These are phyloP conservation scores for Davidsoniella virescens DNA, from an alignment of 2,329 filamentous ascomycete species.

Conservation along the genomic window DNA sequence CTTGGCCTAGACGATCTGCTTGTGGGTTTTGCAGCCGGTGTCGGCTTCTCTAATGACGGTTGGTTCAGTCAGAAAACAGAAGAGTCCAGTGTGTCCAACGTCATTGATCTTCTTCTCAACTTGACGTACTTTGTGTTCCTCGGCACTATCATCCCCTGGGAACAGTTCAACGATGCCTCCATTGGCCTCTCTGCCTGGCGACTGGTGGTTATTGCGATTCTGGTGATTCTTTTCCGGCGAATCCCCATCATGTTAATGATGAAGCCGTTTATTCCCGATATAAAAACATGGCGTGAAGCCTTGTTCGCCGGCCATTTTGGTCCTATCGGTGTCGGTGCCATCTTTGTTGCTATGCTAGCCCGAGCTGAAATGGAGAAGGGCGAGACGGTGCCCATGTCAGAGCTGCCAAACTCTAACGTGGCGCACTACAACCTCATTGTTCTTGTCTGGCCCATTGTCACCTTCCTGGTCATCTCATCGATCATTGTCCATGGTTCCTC, in stretches of 20 bases:
- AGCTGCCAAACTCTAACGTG: slow-evolving; percentile 36
- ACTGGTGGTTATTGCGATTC: slow-evolving; percentile 78
- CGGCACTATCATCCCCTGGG: slow-evolving; percentile 93
- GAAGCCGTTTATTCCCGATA: slow-evolving; percentile 86
- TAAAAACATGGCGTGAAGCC: slow-evolving; percentile 96
- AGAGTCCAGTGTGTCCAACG: slow-evolving; percentile 96
- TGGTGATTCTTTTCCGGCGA: slow-evolving; percentile 89
- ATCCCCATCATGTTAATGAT: slow-evolving; percentile 86
- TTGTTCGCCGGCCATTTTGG: slow-evolving; percentile 95
- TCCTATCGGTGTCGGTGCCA: slow-evolving; percentile 89
- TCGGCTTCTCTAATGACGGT: slow-evolving; percentile 98
- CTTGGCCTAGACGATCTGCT: slow-evolving; percentile 86
- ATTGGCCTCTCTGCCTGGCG: slow-evolving; percentile 75
- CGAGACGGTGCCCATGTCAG: slow-evolving; percentile 54
- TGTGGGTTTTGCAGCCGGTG: slow-evolving; percentile 84
- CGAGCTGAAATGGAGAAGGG: slow-evolving; percentile 76
- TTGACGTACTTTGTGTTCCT: slow-evolving; percentile 97
- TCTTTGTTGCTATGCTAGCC: slow-evolving; percentile 86
- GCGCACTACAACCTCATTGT: slow-evolving; percentile 56
- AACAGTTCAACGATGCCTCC: slow-evolving; percentile 61
- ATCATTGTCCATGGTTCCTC: slow-evolving; percentile 97
- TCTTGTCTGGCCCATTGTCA: slow-evolving; percentile 88
- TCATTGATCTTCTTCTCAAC: slow-evolving; percentile 93
- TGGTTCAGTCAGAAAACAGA: slow-evolving; percentile 99
- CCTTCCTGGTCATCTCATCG: slow-evolving; percentile 84